Base-by-base conservation (phyloP, 2,329 filamentous ascomycete species). In the Parastagonospora avenae region DNA sequence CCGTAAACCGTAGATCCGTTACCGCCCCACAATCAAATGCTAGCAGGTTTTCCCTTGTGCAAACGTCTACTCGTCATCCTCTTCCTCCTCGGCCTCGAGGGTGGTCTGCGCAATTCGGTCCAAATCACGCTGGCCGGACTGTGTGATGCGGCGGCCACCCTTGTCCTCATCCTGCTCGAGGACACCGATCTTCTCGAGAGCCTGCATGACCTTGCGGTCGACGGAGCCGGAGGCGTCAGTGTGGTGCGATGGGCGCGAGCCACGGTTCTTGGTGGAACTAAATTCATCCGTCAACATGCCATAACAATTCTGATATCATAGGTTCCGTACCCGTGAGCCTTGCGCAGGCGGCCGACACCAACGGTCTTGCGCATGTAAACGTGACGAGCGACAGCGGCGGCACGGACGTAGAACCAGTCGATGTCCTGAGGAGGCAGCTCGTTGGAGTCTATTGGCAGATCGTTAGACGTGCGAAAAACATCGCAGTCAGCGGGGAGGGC, bases 291-390 rank as follows among this genome's bases (percentile, higher is more conserved):
- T 60, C 35, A 62, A 41, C 54, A 41, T 43, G 37, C 16, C 27
- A 10, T 33, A 27, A 10, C 16, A n/a, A 45, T 12, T 14, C 12
- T 16, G 32, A 27, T 16, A 33, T 8, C 6, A n/a, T 15, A 12
- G 14, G n/a, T 30, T 44, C 33, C 65, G 54, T 61, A 73, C 67
- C 71, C 94, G 87, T 99, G 94, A 65, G 89, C 90, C 85, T 96
- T 96, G 80, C 93, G 90, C 72, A 99, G 88, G 76, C 94, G 92
- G 81, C 94, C 94, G 70, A 99, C 91, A 85, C 94, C 94, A 77
- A 99, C 92, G 62, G 92, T 97, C 87, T 99, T 99, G 84, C 94
- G 90, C 79, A 99, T 85, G 86, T 99, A 99, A 85, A 99, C 88
- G 85, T 97, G 93, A 76, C 92, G 92, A 75, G 94, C 94, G 77